Evolutionary conservation across 2,329 filamentous ascomycete genomes (phyloP).

Genomic region (Gyromitra esculenta): DNA sequence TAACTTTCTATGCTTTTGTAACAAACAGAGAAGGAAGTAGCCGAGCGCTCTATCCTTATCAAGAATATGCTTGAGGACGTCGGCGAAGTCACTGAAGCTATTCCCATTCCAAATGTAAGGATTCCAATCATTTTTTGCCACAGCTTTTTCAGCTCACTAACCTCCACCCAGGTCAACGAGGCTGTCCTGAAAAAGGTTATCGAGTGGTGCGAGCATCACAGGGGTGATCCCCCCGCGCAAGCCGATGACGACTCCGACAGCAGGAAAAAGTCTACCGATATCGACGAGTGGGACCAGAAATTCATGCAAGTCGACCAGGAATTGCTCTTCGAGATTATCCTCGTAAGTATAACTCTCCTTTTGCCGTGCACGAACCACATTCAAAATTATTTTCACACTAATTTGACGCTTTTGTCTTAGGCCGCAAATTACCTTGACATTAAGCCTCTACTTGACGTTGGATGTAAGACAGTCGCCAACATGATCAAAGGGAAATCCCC

Average conservation of each 20-base stretch:
- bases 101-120: slow-evolving; percentile 85
- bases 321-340: slow-evolving; percentile 99
- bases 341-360: slow-evolving; percentile 68
- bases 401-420: slow-evolving; percentile 62
- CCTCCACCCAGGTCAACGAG: slow-evolving; percentile 76
- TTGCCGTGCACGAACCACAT: not conserved
- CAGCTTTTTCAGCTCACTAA: slow-evolving; percentile 36
- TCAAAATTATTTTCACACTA: slow-evolving; percentile 13
- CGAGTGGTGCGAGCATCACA: slow-evolving; percentile 97
- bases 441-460: slow-evolving; percentile 95
- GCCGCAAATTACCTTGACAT: slow-evolving; percentile 99
- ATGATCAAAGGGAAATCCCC: slow-evolving; percentile 99
- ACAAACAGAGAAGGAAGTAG: slow-evolving; percentile 76
- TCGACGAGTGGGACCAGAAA: slow-evolving; percentile 99
- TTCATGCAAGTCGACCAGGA: slow-evolving; percentile 99
- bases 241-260: slow-evolving; percentile 91
- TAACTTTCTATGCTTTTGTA: slow-evolving; percentile 57
- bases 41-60: slow-evolving; percentile 91
- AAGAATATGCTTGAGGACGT: slow-evolving; percentile 99
- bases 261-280: slow-evolving; percentile 98
- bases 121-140: not conserved
- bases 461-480: slow-evolving; percentile 99
- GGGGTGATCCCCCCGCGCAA: slow-evolving; percentile 81
- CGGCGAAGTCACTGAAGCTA: slow-evolving; percentile 73
- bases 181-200: slow-evolving; percentile 94